phyloP scores from a whole-genome alignment of 1,139 yeast genomes.

The Diutina mesorugosa region DNA sequence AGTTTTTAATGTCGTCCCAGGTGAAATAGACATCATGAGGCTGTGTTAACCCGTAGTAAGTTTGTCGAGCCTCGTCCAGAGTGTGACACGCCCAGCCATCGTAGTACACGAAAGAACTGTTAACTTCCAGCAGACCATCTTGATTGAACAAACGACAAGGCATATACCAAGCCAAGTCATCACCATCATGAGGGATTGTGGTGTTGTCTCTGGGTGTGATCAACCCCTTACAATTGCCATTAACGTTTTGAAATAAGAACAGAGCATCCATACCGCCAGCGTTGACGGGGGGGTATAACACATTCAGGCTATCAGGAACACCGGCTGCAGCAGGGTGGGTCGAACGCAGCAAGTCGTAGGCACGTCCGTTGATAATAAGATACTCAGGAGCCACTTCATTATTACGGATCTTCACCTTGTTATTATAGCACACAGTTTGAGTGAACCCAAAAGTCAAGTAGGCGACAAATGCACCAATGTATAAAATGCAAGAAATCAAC shows the following conservation, averaged over 20 bases:
- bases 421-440: constrained; percentile 55
- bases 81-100: constrained; percentile 92
- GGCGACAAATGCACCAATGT: constrained; percentile 70
- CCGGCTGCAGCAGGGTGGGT: constrained; percentile 78
- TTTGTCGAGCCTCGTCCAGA: constrained; percentile 48
- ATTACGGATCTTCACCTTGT: constrained; percentile 29
- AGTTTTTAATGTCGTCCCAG: constrained; percentile 73
- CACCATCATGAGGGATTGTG: constrained; percentile 54
- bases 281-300: constrained; percentile 70
- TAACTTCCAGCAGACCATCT: constrained; percentile 59
- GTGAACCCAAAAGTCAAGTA: constrained; percentile 89
- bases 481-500: constrained; percentile 59
- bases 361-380: constrained; percentile 69
- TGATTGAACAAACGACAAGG: constrained; percentile 68
- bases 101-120: constrained; percentile 50
- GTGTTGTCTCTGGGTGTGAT: constrained; percentile 64
- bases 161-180: constrained; percentile 87
- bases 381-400: constrained; percentile 47
- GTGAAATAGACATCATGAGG: constrained; percentile 75
- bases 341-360: constrained; percentile 59
- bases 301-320: constrained; percentile 48
- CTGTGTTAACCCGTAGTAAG: constrained; percentile 48
- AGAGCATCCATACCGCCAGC: constrained; percentile 91
- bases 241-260: constrained; percentile 86
- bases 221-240: constrained; percentile 79